Evolutionary conservation across 257 asterid species (phyloP).

Genomic region (Phtheirospermum japonicum): DNA sequence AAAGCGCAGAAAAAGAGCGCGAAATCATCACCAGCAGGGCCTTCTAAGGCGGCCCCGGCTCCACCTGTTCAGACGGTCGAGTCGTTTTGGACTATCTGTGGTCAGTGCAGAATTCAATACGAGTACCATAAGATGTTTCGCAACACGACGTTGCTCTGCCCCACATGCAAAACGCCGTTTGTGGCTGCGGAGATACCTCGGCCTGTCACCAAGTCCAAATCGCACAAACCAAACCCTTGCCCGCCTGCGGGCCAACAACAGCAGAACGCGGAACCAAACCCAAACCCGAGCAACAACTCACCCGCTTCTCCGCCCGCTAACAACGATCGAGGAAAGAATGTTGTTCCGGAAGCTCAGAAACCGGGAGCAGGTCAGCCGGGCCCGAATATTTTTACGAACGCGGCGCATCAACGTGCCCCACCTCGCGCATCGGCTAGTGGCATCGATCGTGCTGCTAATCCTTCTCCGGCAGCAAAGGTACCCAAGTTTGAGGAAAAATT

Average conservation of each 20-base stretch:
- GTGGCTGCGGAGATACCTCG: conserved; percentile 11
- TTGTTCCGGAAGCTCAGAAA: neutral
- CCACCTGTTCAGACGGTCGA: neutral
- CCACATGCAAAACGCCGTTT: neutral
- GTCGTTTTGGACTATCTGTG: conserved; percentile 7
- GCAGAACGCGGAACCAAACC: neutral
- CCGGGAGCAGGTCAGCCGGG: neutral
- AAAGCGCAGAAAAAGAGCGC: neutral
- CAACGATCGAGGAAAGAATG: neutral
- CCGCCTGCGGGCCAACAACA: neutral
- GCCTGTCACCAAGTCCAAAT: neutral
- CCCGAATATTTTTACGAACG: neutral
- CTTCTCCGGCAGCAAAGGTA: neutral
- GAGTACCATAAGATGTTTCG: neutral
- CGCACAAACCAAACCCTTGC: neutral
- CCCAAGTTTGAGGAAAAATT: neutral
- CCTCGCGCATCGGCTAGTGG: neutral
- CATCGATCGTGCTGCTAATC: neutral
- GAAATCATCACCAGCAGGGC: neutral
- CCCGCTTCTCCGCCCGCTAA: neutral
- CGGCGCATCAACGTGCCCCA: neutral
- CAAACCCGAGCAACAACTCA: neutral
- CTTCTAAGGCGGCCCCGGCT: neutral
- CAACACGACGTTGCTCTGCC: neutral
- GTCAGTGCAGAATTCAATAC: neutral